Base-by-base conservation (phyloP, 306 rosid genomes). In the Bauhinia variegata region DNA sequence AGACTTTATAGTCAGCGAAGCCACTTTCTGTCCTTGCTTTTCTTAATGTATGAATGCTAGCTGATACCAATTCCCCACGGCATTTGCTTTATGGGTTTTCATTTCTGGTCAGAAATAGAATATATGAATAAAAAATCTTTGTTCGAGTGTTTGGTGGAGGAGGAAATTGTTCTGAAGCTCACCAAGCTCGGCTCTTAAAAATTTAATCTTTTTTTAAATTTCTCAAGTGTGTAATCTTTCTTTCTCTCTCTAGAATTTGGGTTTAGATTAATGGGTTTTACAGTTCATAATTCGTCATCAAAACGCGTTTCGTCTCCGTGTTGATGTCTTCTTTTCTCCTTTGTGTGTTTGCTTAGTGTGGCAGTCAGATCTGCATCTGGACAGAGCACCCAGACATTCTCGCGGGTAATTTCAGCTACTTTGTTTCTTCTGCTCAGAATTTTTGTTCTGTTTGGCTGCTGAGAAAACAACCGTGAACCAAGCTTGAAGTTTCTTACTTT, bases 271-370 rank as follows among this genome's bases (percentile, higher is more conserved):
- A 12, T 74, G 78, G 67, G 84, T 76, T 77, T 85, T 82, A 85
- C 92, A 84, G 96, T 87, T 89, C 91, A 91, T 88, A 57, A 73
- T 73, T 81, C n/a, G 74, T 86, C 97, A 82, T 83, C 78, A 73
- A 79, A 53, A 82, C 95, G 90, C 90, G 90, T 92, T 92, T 74
- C 73, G 57, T 83, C 50, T 77, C 68, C 71, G 63, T 67, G 55
- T 73, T 87, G 85, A 82, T 63, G 69, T 62, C 17, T 72, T 71
- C 5, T 13, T 59, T 43, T 13, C 74, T 46, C 39, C 69, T 57
- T 67, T 78, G 80, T 71, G 39, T 66, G 67, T 73, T 81, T 83
- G 79, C 79, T 82, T 84, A 33, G 46, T 55, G 74, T 82, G 70
- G 71, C 80, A 71, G 75, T 78, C 85, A 75, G 91, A 86, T 86